Base-by-base conservation (phyloP, 148 eudicot genomes). In the Vaccinium myrtillus region DNA sequence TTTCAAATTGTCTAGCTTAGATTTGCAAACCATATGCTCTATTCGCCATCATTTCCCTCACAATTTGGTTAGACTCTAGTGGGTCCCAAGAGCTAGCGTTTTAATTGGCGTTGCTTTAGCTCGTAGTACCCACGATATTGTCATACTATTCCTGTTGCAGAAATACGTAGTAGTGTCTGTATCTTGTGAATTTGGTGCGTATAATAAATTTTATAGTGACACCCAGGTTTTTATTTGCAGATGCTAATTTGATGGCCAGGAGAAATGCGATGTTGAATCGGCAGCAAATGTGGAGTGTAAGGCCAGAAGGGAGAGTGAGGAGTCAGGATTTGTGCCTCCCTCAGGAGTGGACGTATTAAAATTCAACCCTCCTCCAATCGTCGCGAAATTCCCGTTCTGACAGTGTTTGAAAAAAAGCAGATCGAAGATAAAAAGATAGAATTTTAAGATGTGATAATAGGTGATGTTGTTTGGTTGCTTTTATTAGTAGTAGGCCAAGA, bases 281-380 rank as follows among this genome's bases (percentile, higher is more conserved):
- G 6, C 46, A 86, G 43, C 94, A 90, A 43, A 89, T 76, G 51
- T 81, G 87, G 71, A 85, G 81, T 16, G 2, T 36, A 15, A 19
- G 53, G 78, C 61, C 84, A 39, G 83, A 80, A 23, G 84, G 46
- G 36, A 59, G 80, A 70, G 12, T 27, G 27, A 63, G 81, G 61
- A 13, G 81, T 25, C 89, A 83, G 3, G 90, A 85, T 8, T 25
- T 80, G 55, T 49, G 78, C 43, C 90, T 87, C 2, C 93, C 93
- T n/a, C 87, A 88, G 67, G 92, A 91, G 19, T 91, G 93, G 93
- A 88, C 90, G 18, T 91, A 89, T 67, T 91, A 69, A 84, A 18
- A 19, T 9, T 6, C 75, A 13, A n/a, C 11, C 2, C 9, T 50
- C 6, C 0, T 50, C 6, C 0, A 1, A 9, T 11, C 27, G 13